Base-by-base conservation (phyloP, 352 stramenopile genomes). In the Globisporangium megalacanthum region DNA sequence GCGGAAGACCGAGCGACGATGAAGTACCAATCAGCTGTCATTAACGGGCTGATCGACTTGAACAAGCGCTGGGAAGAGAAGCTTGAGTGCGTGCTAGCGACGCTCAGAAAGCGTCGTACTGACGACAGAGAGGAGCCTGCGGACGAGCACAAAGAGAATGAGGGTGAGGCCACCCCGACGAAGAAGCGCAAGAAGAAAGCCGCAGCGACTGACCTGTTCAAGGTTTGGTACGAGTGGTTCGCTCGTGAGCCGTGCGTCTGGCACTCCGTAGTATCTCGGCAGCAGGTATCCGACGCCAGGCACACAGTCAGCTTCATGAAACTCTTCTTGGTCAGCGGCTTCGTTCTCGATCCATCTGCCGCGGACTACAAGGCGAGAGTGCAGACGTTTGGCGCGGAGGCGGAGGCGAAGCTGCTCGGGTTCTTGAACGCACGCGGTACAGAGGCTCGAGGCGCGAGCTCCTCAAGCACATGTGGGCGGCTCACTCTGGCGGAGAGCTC, bases 131-230 rank as follows among this genome's bases (percentile, higher is more conserved):
- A 49, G 44, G n/a, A 22, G 50, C 1, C 19, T 7, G 22, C 11
- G 6, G 3, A n/a, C n/a, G 29, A 41, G 11, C 25, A 15, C 17
- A 47, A 33, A 44, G 31, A 33, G n/a, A 7, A 31, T 6, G 19
- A 49, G 45, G 10, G 29, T 44, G 33, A 39, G 31, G 11, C 3
- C n/a, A 4, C 11, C 17, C 10, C 13, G 10, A 45, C 13, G 19
- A 45, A 45, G 39, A 54, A 54, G 49, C 35, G 15, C 31, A 54
- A 56, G 52, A 57, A 49, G 52, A 57, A 49, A 15, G 15, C 52
- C 13, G 4, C 52, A 11, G 17, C 37, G 14, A 22, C 39, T 6
- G 22, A 57, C 52, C 52, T 50, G 15, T 39, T 9, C 0, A 14
- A 22, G 6, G 39, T 49, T 42, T 50, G 25, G 20, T 56, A 35